These are phyloP conservation scores for Rhododendron ferrugineum DNA, from an alignment of 148 eudicot genomes.

Conservation along the genomic window DNA sequence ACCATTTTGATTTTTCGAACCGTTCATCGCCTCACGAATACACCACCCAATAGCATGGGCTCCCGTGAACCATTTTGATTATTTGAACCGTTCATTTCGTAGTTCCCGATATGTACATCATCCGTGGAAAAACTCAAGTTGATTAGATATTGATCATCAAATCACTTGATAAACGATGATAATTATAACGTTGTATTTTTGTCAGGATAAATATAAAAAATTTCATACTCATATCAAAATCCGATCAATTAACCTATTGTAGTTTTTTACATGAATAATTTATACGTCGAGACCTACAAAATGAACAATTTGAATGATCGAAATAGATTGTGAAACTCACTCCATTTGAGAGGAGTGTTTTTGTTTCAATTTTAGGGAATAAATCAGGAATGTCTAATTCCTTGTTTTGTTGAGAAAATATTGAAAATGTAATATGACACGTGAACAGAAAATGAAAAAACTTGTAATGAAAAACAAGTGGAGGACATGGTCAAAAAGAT, in stretches of 20 bases:
- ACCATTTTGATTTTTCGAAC: too few species aligned
- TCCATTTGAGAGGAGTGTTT: not conserved
- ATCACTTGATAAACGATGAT: not conserved
- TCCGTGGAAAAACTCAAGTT: too few species aligned
- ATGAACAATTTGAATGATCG: not conserved
- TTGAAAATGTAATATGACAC: not conserved
- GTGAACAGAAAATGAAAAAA: not conserved
- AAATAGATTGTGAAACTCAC: too few species aligned
- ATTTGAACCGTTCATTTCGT: too few species aligned
- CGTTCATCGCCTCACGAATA: too few species aligned
- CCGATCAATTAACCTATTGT: not conserved
- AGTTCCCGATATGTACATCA: not conserved
- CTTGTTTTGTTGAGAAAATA: not conserved
- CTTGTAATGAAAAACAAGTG: too few species aligned
- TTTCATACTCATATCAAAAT: not conserved
- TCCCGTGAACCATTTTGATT: too few species aligned
- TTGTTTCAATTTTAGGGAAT: too few species aligned
- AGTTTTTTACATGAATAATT: not conserved
- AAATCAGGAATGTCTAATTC: too few species aligned
- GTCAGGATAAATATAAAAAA: not conserved
- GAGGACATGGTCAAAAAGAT: too few species aligned
- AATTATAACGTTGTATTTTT: not conserved
- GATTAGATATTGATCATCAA: not conserved
- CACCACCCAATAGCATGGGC: not conserved
- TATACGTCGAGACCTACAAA: not conserved